Base-by-base conservation (phyloP, 1,284 basidiomycete genomes). In the Trichosporon asahii region DNA sequence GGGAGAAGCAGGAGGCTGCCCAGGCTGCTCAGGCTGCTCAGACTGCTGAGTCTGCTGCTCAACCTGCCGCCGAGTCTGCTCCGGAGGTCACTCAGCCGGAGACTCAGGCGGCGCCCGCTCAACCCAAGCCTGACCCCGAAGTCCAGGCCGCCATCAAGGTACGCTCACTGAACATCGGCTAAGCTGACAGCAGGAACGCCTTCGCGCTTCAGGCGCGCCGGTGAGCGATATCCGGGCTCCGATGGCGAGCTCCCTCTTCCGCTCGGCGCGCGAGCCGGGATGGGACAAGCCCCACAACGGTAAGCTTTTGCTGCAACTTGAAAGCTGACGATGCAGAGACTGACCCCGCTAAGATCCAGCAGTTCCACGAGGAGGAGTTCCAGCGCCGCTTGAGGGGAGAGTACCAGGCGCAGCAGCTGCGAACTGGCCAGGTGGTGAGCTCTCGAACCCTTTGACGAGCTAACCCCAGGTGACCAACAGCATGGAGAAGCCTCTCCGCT, bases 311-410 rank as follows among this genome's bases (percentile, higher is more conserved):
- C n/a, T n/a, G 29, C 2, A 14, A 12, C 33, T 23, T 1, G 7
- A 15, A 9, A 49, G 29, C 35, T 18, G 23, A 44, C 35, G 12
- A 12, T 33, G 2, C 68, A 69, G 73, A 72, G 15, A 68, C 70
- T 37, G 76, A 79, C 46, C 74, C 79, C 27, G 87, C 89, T 61
- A 88, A 88, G 72, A 79, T 91, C 4, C 79, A 85, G 63, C 85
- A 87, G 82, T 91, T 89, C 90, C 90, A 91, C 77, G 87, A 90
- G 77, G 86, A 87, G 68, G 88, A 90, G 68, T 85, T 90, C 21
- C 87, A 88, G 65, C 85, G 89, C 68, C 88, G 88, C 75, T 83
- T 94, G 67, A 85, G 86, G 64, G 91, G 90, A 15, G 91, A 94
- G 77, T 92, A 93, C 77, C 89, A 94, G 84, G 88, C 88, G 37